These are phyloP conservation scores for Alternaria triticina DNA, from an alignment of 2,329 filamentous ascomycete genomes.

Conservation along the genomic window DNA sequence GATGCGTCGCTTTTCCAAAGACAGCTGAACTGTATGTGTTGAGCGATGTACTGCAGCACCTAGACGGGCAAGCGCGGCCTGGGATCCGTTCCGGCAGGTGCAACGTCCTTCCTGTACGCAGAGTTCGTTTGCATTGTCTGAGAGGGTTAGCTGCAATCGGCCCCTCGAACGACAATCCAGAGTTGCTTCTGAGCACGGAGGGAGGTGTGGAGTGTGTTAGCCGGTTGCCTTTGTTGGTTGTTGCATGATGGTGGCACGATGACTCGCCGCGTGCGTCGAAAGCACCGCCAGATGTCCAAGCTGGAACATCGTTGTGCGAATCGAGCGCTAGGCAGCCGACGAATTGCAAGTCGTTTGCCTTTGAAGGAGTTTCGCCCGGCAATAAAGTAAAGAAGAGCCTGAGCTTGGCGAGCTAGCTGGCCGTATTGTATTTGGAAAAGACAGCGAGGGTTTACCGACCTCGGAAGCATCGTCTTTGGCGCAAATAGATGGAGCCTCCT, in stretches of 20 bases:
- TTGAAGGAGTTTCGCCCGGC: conserved; percentile 26
- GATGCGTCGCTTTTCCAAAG: conserved; percentile 1
- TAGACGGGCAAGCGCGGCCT: conserved; percentile 6
- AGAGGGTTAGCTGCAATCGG: conserved; percentile 20
- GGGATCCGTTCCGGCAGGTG: conserved; percentile 9
- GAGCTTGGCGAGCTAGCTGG: conserved; percentile 24
- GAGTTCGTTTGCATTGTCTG: conserved; percentile 13
- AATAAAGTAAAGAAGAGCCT: conserved; percentile 28
- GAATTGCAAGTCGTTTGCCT: conserved; percentile 24
- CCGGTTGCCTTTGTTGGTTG: conserved; percentile 20
- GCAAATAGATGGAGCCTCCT: conserved; percentile 21
- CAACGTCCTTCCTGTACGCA: conserved; percentile 14
- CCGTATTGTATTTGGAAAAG: conserved; percentile 7
- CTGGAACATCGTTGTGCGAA: conserved; percentile 25
- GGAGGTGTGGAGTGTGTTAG: conserved; percentile 11
- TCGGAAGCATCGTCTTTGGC: conserved; percentile 18
- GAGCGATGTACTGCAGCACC: conserved; percentile 11
- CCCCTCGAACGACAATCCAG: conserved; percentile 15
- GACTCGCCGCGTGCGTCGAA: conserved; percentile 20
- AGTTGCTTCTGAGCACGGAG: conserved; percentile 9
- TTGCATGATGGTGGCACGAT: conserved; percentile 28
- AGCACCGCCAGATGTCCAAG: conserved; percentile 14
- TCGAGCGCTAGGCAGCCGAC: conserved; percentile 23
- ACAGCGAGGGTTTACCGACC: conserved; percentile 10
- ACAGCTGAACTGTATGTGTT: conserved; percentile 6